Base-by-base conservation (phyloP, 1,139 yeast genomes). In the Taphrina confusa region DNA sequence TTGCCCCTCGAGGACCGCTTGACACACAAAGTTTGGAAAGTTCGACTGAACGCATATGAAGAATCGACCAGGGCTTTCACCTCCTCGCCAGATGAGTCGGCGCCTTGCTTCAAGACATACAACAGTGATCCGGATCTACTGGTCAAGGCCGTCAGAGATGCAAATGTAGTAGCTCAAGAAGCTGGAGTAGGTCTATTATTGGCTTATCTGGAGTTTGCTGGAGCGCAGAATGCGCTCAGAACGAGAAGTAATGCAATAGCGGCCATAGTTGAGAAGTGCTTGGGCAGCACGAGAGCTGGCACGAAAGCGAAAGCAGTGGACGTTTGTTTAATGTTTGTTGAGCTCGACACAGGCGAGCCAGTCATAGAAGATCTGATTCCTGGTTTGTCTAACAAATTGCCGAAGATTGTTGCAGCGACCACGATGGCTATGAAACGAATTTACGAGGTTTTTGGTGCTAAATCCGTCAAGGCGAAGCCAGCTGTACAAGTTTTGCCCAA, bases 141-240 rank as follows among this genome's bases (percentile, higher is more conserved):
- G 66, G 83, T 80, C 66, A 79, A 78, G 66, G 78, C 84, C 37
- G 82, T 86, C 9, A 77, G 81, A 5, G 99, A 92, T 70, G 72
- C 85, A 44, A 92, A 92, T 71, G 97, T 90, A 14, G 95, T 87
- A 22, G 96, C 98, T 0, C 96, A 90, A 67, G 97, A 92, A 69
- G 75, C 86, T 0, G 97, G 90, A 11, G 75, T 89, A 37, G 72
- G 75, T 11, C 78, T 87, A 4, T 72, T 87, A 25, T 73, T 73
- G 12, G 78, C 80, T n/a, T 80, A 81, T 66, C 74, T 87, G 60
- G 80, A 81, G 67, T 80, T 72, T 68, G 90, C 88, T 1, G 87
- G 85, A 0, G 68, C 79, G 5, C 68, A 66, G 55, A 75, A 65
- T 78, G 72, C 61, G 61, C 67, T 59, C 73, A 63, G 61, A 28